Evolutionary conservation across 2,329 filamentous ascomycete species (phyloP).

Genomic region (Mycosphaerelloides madeirae): DNA sequence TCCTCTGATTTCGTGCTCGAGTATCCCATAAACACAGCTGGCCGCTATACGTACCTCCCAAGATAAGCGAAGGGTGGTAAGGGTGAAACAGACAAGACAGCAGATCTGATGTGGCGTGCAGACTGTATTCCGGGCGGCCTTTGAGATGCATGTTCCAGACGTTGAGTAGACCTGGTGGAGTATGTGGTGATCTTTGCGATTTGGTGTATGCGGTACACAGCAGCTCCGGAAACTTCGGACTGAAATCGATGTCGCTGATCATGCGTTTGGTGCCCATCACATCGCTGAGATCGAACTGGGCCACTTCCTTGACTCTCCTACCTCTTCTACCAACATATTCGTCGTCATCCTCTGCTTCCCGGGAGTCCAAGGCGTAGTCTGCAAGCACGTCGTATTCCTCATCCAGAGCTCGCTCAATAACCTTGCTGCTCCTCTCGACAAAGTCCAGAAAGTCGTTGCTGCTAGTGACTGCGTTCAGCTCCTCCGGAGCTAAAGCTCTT

Average conservation of each 20-base stretch:
- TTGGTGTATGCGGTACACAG: conserved; percentile 95
- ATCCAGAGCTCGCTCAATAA: conserved; percentile 91
- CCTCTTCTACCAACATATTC: conserved; percentile 68
- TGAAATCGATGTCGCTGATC: conserved; percentile 94
- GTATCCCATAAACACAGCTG: conserved; percentile 98
- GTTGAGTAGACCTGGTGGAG: conserved; percentile 87
- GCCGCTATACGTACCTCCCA: conserved; percentile 93
- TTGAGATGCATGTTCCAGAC: conserved; percentile 97
- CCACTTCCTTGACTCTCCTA: conserved; percentile 75
- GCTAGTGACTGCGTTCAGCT: conserved; percentile 82
- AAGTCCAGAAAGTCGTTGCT: conserved; percentile 95
- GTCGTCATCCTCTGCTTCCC: conserved; percentile 69
- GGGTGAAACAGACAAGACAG: conserved; percentile 97
- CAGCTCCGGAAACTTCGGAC: conserved; percentile 83
- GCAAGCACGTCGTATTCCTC: conserved; percentile 94
- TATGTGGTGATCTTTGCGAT: conserved; percentile 61
- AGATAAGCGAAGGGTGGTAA: conserved; percentile 92
- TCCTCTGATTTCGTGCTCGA: conserved; percentile 64
- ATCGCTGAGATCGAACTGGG: conserved; percentile 77
- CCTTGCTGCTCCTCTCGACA: conserved; percentile 90
- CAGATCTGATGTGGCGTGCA: conserved; percentile 93
- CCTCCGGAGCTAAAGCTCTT: conserved; percentile 74
- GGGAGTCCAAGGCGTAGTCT: conserved; percentile 81
- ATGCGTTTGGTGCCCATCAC: conserved; percentile 97
- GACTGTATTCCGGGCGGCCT: conserved; percentile 90